Conservation (phyloP, 1,284 basidiomycete species). For the Trichosporon inkin region DNA sequence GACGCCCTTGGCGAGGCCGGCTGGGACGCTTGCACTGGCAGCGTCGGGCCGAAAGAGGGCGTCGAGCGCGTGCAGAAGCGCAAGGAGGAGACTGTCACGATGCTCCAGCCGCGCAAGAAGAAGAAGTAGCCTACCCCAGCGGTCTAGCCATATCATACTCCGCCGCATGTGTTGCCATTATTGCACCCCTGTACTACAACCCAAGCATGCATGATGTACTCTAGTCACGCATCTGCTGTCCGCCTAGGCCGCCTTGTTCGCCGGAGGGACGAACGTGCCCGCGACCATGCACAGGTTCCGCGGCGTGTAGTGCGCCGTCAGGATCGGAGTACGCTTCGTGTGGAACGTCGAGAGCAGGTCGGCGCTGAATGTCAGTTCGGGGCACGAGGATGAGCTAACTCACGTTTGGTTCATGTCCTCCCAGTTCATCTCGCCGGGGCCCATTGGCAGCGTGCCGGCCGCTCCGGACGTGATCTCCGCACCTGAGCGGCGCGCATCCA, state of each 20-base stretch:
- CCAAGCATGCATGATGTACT: conserved; percentile 20
- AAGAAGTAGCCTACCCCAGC: conserved; percentile 27
- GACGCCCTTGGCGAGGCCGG: conserved; percentile 40
- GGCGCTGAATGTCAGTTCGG: conserved; percentile 55
- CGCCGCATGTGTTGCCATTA: neutral
- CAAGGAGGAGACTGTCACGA: conserved; percentile 42
- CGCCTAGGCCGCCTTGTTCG: conserved; percentile 23
- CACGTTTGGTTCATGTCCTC: conserved; percentile 35
- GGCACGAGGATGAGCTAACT: conserved; percentile 26
- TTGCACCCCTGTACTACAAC: conserved; percentile 11
- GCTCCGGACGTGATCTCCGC: conserved; percentile 6
- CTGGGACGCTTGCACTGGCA: conserved; percentile 25
- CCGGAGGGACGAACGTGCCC: conserved; percentile 55
- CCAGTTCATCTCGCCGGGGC: conserved; percentile 33
- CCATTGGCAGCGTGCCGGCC: conserved; percentile 34
- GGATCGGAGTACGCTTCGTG: conserved; percentile 90
- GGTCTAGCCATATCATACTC: neutral
- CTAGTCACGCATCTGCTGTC: neutral
- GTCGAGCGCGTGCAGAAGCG: conserved; percentile 32
- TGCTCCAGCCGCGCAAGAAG: conserved; percentile 50
- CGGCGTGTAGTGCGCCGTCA: conserved; percentile 87
- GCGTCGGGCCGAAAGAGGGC: conserved; percentile 26
- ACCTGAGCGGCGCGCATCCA: conserved; percentile 3
- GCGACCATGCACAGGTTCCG: conserved; percentile 89
- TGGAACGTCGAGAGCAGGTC: conserved; percentile 87